These are phyloP conservation scores for Orobanche coerulescens DNA, from an alignment of 257 asterid genomes.

Conservation along the genomic window DNA sequence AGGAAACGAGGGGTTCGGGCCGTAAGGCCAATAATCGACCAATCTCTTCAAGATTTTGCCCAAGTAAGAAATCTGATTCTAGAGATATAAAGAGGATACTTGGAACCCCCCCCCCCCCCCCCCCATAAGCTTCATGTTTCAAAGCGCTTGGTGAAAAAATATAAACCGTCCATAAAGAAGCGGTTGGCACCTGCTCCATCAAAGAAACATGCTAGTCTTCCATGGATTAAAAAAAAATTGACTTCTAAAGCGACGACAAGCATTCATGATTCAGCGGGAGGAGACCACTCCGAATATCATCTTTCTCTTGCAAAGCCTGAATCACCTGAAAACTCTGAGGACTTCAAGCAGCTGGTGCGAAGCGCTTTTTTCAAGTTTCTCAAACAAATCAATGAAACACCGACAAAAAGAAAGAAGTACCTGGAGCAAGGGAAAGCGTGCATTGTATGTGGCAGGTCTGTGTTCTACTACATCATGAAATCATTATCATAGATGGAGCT, in stretches of 20 bases:
- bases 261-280: constrained; percentile 27
- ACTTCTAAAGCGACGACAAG: constrained; percentile 19
- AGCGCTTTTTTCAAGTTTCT: constrained; percentile 55
- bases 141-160: constrained; percentile 30
- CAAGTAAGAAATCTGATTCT: constrained; percentile 27
- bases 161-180: constrained; percentile 41
- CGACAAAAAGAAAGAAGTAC: constrained; percentile 40
- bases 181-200: constrained; percentile 45
- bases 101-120: too few species aligned
- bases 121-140: constrained; percentile 42
- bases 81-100: constrained; percentile 56
- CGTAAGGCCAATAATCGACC: constrained; percentile 19
- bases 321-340: constrained; percentile 59
- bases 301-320: constrained; percentile 32
- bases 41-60: constrained; percentile 25
- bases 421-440: constrained; percentile 47
- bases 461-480: constrained; percentile 38
- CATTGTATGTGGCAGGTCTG: constrained; percentile 70
- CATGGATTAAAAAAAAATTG: constrained; percentile 44
- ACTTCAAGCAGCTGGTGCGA: constrained; percentile 60
- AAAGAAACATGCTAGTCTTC: constrained; percentile 31
- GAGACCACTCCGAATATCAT: constrained; percentile 28
- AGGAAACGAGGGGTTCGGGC: constrained; percentile 23
- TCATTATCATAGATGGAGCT: constrained; percentile 34
- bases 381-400: constrained; percentile 52